Evolutionary conservation across 1,284 basidiomycete species (phyloP), one percentile per base, ranked within the genome.

Genomic region (Somion occarium): DNA sequence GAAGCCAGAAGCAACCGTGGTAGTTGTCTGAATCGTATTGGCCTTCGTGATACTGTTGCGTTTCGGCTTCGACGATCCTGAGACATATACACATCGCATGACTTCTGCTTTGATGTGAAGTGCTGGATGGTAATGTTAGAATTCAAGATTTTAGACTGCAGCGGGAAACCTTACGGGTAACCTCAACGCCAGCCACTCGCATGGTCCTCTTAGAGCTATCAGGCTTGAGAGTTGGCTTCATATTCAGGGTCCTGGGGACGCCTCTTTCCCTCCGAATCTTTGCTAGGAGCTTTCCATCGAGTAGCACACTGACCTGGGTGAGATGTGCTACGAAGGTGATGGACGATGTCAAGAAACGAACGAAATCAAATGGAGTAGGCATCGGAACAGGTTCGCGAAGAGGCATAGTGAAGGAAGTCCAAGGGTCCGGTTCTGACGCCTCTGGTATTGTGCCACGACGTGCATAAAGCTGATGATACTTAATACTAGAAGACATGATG

Each of bases 281-380:
- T 15, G 88, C 83, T 1, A 98, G 80, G 26, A 86, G 77, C 57
- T 83, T 79, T 54, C 88, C 87, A 63, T 98, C 86, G 41, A 94
- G 80, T 63, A 81, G 88, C 20, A 96, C 80, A 59, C 81, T 83
- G 48, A 99, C 81, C 62, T 86, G 78, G 12, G 76, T 75, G 4
- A 99, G 79, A 53, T 86, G 79, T 15, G 81, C 77, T 84, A 98
- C 99, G 69, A 99, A 99, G 0, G 93, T 96, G 52, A 99, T 85
- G 0, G 91, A 93, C 1, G 93, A 96, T 18, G 88, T 81, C 15
- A 99, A 77, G 68, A 99, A 99, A 30, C 91, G 83, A 27, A 88
- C 83, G 56, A 98, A 85, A 60, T 95, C 92, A 53, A 96, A 88
- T 0, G 88, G 78, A 2, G 81, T 78, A 9, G 95, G 94, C 44